Base-by-base conservation (phyloP, 1,284 basidiomycete genomes). In the Sphaerobolus stellatus region DNA sequence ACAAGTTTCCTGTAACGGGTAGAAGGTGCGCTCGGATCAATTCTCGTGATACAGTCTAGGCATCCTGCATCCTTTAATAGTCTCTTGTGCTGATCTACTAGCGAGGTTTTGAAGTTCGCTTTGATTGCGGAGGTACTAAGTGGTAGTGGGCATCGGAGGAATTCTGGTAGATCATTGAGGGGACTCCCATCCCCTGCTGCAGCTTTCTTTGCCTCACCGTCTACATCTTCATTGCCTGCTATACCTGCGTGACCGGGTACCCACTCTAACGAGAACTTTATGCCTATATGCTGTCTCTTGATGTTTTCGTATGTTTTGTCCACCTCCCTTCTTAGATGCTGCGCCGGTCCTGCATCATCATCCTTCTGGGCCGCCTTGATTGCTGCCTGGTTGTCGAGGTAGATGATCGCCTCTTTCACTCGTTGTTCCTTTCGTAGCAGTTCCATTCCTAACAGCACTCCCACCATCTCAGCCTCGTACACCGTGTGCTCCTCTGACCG, bases 211-310 rank as follows among this genome's bases (percentile, higher is more conserved):
- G 61, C 62, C 30, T 56, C 41, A 14, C 40, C 38, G 28, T 63
- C 62, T 7, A 59, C 63, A 13, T 24, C 29, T 28, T 65, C 58
- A 34, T 66, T 64, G 11, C 64, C 64, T 14, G 28, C 36, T 1
- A 63, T 28, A 30, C 53, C 60, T 0, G 38, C 38, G 48, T 63
- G 64, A 0, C 63, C 62, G 0, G 62, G 59, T 2, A 58, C 50
- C 61, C 61, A 62, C 1, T 31, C 29, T 18, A 60, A n/a, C 3
- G 45, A 43, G 41, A 59, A 34, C 9, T 48, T 18, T 18, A 52
- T 14, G 5, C 9, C 22, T 13, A 14, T 30, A 18, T 46, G 41
- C 18, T 41, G 24, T 18, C 34, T 33, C 25, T 22, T 9, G 16
- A 22, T 24, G 25, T 27, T 9, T 49, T 47, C 8, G 18, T 14